phyloP scores from a whole-genome alignment of 257 asterid species.

The Solanum ahanhuiri region DNA sequence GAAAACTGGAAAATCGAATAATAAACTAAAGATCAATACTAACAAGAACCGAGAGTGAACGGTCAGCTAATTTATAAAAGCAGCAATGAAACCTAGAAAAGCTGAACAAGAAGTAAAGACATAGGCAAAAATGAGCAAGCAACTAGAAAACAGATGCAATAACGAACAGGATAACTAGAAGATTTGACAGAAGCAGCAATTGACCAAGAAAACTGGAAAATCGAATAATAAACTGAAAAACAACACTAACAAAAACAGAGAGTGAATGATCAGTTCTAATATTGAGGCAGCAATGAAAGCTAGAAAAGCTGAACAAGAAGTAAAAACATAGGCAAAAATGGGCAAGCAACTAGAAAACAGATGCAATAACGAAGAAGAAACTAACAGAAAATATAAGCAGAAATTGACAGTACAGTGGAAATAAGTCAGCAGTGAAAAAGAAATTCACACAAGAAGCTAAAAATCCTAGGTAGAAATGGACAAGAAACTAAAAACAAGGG shows the following conservation, averaged over 20 bases:
- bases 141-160: not conserved
- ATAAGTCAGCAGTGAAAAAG: not conserved
- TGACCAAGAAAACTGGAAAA: too few species aligned
- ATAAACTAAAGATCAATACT: too few species aligned
- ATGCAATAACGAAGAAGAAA: not conserved
- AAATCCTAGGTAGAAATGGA: not conserved
- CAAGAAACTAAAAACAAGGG: not conserved
- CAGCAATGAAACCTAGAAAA: not conserved
- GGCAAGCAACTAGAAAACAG: too few species aligned
- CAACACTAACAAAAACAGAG: too few species aligned
- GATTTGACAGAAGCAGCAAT: too few species aligned
- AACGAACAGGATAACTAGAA: not conserved
- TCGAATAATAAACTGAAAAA: too few species aligned
- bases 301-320: too few species aligned
- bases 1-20: too few species aligned
- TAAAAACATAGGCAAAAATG: too few species aligned
- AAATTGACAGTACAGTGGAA: not conserved
- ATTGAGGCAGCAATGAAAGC: too few species aligned
- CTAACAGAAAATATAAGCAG: not conserved
- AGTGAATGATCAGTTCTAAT: fast-evolving
- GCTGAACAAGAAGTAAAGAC: not conserved
- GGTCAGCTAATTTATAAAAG: not conserved
- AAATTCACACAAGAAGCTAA: not conserved
- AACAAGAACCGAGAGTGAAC: too few species aligned
- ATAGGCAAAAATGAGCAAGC: not conserved